Percentiles rank a stretch among this genome's conserved stretches.
These are phyloP conservation scores for Pythium apleroticum DNA, from an alignment of 352 stramenopile genomes.

Conservation along the genomic window DNA sequence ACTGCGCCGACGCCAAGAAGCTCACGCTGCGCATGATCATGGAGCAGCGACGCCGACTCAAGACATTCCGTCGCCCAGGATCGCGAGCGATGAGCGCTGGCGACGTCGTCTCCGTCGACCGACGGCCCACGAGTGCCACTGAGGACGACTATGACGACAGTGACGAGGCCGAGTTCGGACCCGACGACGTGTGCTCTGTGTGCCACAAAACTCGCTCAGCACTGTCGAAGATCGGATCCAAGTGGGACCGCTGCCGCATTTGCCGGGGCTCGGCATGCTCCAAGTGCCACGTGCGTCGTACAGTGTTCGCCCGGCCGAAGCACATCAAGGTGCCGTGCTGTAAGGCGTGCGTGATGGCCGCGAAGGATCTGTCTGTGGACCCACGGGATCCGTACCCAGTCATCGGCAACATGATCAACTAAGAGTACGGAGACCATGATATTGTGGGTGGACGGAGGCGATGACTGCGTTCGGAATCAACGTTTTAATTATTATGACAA, in stretches of 20 bases:
- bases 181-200: constrained; percentile 23
- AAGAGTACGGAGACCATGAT: too few relatives aligned
- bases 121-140: background rate
- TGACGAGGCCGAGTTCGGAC: background rate
- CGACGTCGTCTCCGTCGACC: constrained; percentile 10
- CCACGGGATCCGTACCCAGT: constrained; percentile 47
- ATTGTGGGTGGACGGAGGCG: too few relatives aligned
- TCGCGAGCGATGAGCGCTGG: background rate
- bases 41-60: constrained; percentile 11
- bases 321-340: constrained; percentile 47
- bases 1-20: constrained; percentile 44
- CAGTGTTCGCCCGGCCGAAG: constrained; percentile 36
- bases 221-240: constrained; percentile 19
- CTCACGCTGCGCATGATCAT: constrained; percentile 33
- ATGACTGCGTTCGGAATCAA: too few relatives aligned
- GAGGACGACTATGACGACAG: constrained; percentile 2
- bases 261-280: constrained; percentile 41
- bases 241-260: constrained; percentile 35
- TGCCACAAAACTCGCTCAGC: constrained; percentile 24
- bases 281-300: constrained; percentile 52
- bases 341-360: constrained; percentile 46
- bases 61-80: constrained; percentile 1
- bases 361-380: constrained; percentile 38
- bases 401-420: constrained; percentile 17
- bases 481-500: too few relatives aligned